Conservation (phyloP, 1,139 yeast species). For the Pichia sp. region DNA sequence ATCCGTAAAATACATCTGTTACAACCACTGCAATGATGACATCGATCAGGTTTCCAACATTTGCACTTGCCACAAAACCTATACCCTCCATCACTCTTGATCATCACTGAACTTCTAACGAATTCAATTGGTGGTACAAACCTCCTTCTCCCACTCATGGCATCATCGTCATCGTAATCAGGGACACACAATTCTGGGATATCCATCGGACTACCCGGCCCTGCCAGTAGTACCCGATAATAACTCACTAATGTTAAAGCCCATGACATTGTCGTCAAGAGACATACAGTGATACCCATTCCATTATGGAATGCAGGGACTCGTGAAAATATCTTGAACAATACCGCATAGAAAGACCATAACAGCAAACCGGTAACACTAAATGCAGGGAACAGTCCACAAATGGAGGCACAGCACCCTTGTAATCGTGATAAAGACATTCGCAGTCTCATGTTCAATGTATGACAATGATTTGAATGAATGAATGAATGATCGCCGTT, state of each 20-base stretch:
- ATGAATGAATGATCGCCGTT: too few relatives aligned
- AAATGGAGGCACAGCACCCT: too few relatives aligned
- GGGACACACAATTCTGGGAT: slow-evolving; percentile 8
- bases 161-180: slow-evolving; percentile 11
- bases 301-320: too few relatives aligned
- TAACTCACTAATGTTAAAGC: slow-evolving; percentile 1
- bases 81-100: slow-evolving; percentile 39
- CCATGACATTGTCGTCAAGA: neutral
- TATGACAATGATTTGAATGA: too few relatives aligned
- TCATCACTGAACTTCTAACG: slow-evolving; percentile 29
- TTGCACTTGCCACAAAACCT: slow-evolving; percentile 67
- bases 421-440: too few relatives aligned
- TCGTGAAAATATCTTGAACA: too few relatives aligned
- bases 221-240: slow-evolving; percentile 1
- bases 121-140: slow-evolving; percentile 35
- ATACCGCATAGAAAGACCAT: slow-evolving; percentile 1
- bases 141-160: slow-evolving; percentile 23
- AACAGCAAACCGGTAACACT: too few relatives aligned
- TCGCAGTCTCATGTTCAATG: too few relatives aligned
- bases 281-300: too few relatives aligned
- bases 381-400: too few relatives aligned
- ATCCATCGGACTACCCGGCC: slow-evolving; percentile 9
- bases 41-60: slow-evolving; percentile 90
- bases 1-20: slow-evolving; percentile 63
- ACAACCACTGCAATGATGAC: slow-evolving; percentile 82